A percentile compares a stretch with the other conserved stretches of the same genome.
Conservation (phyloP, 805 yeast species). For the Yamadazyma laniorum region DNA sequence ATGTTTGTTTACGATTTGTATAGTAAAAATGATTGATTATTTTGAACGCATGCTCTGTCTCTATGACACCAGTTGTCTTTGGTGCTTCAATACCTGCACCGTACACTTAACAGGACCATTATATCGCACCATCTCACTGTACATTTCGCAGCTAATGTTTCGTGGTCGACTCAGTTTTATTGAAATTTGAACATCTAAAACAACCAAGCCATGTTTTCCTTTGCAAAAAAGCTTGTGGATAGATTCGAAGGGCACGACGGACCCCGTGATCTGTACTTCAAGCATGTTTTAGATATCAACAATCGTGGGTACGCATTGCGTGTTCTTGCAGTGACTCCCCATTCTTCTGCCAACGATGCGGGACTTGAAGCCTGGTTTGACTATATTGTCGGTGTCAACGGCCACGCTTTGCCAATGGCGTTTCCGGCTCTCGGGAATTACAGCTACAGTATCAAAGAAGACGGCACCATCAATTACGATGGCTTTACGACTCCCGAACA, state of each 20-base stretch:
- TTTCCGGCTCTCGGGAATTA: constrained; percentile 27
- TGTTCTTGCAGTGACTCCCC: constrained; percentile 37
- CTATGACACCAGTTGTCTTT: too few species aligned
- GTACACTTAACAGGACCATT: too few species aligned
- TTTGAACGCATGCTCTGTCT: too few species aligned
- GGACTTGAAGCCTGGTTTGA: constrained; percentile 84
- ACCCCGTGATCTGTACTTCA: constrained; percentile 35
- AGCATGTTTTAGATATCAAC: constrained; percentile 28
- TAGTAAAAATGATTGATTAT: constrained; percentile 1
- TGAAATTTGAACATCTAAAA: background rate
- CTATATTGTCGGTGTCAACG: constrained; percentile 76
- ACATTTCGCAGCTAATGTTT: too few species aligned
- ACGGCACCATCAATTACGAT: constrained; percentile 40
- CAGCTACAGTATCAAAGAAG: constrained; percentile 36
- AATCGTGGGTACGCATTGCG: constrained; percentile 43
- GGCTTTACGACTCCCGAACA: constrained; percentile 30
- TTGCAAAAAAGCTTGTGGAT: constrained; percentile 44
- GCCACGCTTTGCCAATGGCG: constrained; percentile 53
- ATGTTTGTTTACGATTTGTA: constrained; percentile 5
- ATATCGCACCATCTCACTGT: too few species aligned
- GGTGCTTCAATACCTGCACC: too few species aligned
- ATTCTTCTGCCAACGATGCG: constrained; percentile 29
- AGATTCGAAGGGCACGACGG: constrained; percentile 31
- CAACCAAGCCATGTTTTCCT: constrained; percentile 37
- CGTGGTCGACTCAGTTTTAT: too few species aligned